Percentiles rank a stretch among this genome's conserved stretches.
Conservation (phyloP, 805 yeast species). For the Maudiozyma pseudohumilis region DNA sequence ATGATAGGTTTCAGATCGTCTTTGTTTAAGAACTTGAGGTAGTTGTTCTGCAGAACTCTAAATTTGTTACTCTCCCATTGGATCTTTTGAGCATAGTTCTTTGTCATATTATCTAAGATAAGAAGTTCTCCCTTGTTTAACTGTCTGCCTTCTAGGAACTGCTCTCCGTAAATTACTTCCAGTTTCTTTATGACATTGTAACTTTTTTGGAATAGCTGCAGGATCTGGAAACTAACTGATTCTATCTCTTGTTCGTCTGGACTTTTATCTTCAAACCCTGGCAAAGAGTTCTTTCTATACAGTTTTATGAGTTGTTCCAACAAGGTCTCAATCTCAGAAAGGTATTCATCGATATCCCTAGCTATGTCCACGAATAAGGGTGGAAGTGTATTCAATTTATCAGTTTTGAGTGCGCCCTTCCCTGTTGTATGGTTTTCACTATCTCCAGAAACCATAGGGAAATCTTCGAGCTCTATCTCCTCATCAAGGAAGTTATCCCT, state of each 20-base stretch:
- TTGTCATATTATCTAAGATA: conserved; percentile 72
- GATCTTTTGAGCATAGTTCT: conserved; percentile 73
- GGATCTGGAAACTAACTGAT: conserved; percentile 60
- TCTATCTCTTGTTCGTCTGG: conserved; percentile 73
- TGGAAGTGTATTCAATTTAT: conserved; percentile 48
- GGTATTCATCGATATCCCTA: conserved; percentile 54
- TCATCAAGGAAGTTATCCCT: conserved; percentile 15
- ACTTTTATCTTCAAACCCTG: conserved; percentile 77
- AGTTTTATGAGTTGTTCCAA: conserved; percentile 54
- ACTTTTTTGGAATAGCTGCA: conserved; percentile 67
- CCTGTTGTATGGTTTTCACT: neutral
- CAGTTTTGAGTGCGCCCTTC: conserved; percentile 34
- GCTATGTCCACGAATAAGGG: conserved; percentile 73
- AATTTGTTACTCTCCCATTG: conserved; percentile 72
- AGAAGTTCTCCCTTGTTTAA: conserved; percentile 39
- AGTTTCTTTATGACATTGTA: conserved; percentile 67
- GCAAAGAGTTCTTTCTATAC: conserved; percentile 74
- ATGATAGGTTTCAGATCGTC: conserved; percentile 53
- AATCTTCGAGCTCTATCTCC: conserved; percentile 26
- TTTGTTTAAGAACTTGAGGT: conserved; percentile 71
- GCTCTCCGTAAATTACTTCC: conserved; percentile 34
- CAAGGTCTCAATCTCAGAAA: conserved; percentile 42
- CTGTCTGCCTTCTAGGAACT: conserved; percentile 29
- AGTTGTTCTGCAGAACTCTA: conserved; percentile 80
- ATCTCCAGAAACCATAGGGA: conserved; percentile 19